Evolutionary conservation across 768 basidiomycete species (phyloP), one percentile per base, ranked within the genome.

Genomic region (Pleurotus tuoliensis): DNA sequence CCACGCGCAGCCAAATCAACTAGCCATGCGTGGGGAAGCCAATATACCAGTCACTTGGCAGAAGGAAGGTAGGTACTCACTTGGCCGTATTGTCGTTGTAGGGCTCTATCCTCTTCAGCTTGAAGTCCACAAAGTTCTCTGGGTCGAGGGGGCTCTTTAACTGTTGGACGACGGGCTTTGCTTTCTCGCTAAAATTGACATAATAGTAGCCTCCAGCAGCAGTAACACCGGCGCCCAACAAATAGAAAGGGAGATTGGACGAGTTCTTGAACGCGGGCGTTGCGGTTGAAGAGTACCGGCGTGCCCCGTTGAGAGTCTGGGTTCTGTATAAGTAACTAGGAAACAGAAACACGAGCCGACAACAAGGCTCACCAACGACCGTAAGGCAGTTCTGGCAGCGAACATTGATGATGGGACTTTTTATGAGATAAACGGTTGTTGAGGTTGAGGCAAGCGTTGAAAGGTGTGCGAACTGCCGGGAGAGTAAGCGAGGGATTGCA

Each of bases 21-120:
- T 34, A 9, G 30, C 30, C 30, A 9, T 34, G 30, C 30, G 30
- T 34, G 30, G 30, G 30, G 30, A 34, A 34, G 30, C 30, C 30
- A 11, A 0, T 3, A 34, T 9, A 34, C 11, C 30, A 25, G 24
- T 5, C 24, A 34, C 30, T 34, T 34, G 30, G 30, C 30, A 34
- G 18, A 25, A 20, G 34, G 30, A 53, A 38, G 48, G 40, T 43
- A 38, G 48, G 40, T 43, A 62, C 79, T 56, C 61, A 94, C 84
- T 81, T 83, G 30, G 91, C 77, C 12, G 93, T 89, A 73, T 98
- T 97, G 81, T 98, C 89, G 82, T 97, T 98, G 79, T 96, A 97
- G 0, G 87, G 87, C 58, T 85, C 74, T 58, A 92, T 70, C 65
- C 84, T 83, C 70, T 89, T 89, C 64, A 98, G 83, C 67, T 84